Evolutionary conservation across 2,329 filamentous ascomycete species (phyloP).

Genomic region (Nectriaceae sp.): DNA sequence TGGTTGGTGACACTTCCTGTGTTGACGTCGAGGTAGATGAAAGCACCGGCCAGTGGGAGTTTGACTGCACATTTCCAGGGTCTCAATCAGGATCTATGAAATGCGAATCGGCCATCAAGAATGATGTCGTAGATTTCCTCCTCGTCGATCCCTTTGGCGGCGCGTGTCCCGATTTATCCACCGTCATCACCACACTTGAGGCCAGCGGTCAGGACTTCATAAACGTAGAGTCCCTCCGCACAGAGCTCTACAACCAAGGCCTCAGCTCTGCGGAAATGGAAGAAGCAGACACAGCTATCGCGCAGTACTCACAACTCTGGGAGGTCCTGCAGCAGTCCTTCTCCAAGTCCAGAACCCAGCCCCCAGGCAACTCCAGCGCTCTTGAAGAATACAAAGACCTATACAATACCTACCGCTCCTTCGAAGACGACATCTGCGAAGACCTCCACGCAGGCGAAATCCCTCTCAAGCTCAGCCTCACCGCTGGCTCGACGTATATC

Average conservation of each 20-base stretch:
- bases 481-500: slow-evolving; percentile 32
- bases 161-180: slow-evolving; percentile 36
- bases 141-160: slow-evolving; percentile 37
- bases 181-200: slow-evolving; percentile 36
- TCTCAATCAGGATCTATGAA: slow-evolving; percentile 27
- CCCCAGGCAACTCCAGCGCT: slow-evolving; percentile 21
- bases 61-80: slow-evolving; percentile 39
- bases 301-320: slow-evolving; percentile 33
- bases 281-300: slow-evolving; percentile 29
- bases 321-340: slow-evolving; percentile 34
- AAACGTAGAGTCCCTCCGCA: slow-evolving; percentile 24
- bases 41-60: slow-evolving; percentile 33
- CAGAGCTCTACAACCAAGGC: slow-evolving; percentile 27
- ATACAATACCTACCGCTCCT: slow-evolving; percentile 32
- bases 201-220: slow-evolving; percentile 31
- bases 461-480: slow-evolving; percentile 35
- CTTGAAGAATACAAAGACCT: slow-evolving; percentile 34
- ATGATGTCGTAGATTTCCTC: slow-evolving; percentile 35
- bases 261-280: slow-evolving; percentile 18
- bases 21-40: slow-evolving; percentile 29
- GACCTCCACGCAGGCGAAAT: slow-evolving; percentile 34
- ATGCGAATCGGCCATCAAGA: slow-evolving; percentile 35
- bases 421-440: slow-evolving; percentile 37
- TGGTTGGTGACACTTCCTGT: slow-evolving; percentile 35
- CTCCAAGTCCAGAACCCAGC: slow-evolving; percentile 20